phyloP scores from a whole-genome alignment of 768 basidiomycete genomes.

The Leccinellum rugosiceps region DNA sequence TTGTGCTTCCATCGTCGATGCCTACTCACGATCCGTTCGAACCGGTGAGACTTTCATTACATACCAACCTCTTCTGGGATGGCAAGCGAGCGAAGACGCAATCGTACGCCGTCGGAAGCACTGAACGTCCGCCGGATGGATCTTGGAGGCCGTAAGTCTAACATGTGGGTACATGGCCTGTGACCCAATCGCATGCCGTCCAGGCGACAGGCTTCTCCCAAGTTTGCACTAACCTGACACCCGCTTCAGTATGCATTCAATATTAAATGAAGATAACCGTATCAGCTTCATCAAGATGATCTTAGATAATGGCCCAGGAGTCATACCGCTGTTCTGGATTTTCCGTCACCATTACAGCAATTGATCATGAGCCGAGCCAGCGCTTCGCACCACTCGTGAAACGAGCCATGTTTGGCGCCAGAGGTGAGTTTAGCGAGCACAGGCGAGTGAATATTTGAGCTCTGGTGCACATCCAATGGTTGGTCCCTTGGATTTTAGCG shows the following conservation, averaged over 20 bases:
- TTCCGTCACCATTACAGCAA: constrained; percentile 1
- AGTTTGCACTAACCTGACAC: background rate
- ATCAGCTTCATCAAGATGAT: background rate
- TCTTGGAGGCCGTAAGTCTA: background rate
- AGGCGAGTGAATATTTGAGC: constrained; percentile 7
- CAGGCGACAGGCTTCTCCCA: background rate
- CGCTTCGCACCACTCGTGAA: background rate
- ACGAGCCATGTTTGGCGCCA: background rate
- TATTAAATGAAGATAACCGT: background rate
- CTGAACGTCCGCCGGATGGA: background rate
- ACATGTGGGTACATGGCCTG: background rate
- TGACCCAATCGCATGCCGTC: background rate
- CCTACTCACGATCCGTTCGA: background rate
- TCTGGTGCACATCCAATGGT: background rate
- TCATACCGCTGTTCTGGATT: background rate
- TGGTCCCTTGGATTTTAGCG: background rate
- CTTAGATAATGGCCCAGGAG: background rate
- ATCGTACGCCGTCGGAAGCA: background rate
- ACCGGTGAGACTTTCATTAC: background rate
- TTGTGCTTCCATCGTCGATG: background rate
- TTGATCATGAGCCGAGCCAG: background rate
- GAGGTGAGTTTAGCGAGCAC: background rate
- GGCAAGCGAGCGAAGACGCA: background rate
- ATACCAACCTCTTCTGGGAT: background rate
- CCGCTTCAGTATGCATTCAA: background rate